Evolutionary conservation across 192 early-diverging fungal genomes (phyloP), one percentile per base, ranked within the genome.

Genomic region (Dissophora globulifera): DNA sequence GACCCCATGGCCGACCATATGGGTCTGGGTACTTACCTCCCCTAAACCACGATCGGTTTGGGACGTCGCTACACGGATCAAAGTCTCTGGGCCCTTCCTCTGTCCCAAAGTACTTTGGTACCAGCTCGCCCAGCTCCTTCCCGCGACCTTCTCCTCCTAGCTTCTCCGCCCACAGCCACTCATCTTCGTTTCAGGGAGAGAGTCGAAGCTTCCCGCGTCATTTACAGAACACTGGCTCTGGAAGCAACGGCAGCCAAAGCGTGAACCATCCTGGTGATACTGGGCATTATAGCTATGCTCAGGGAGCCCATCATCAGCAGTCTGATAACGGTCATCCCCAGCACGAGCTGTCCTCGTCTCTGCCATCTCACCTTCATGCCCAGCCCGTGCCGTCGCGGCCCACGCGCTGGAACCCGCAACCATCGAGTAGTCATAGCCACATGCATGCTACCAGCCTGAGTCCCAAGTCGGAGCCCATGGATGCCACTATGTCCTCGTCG

Each of bases 101-200:
- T 9, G 40, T 47, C 16, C 55, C 72, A 23, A 76, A 67, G 58
- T 76, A 67, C 52, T 76, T 76, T 67, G 72, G 72, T 17, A 76
- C 72, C 13, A 76, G 72, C 40, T 74, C 70, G 15, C 70, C 70
- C 22, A 76, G 72, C 45, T 58, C 72, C n/a, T 76, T 67, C 58
- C 63, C 61, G n/a, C 62, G 58, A 8, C 51, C 57, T 4, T 55
- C 63, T 10, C 38, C 69, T 10, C 63, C 72, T 0, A 41, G 7
- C 29, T 53, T 62, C 30, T 27, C 41, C 7, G 33, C 16, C 31
- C 26, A 25, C 20, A 47, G 55, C 19, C 56, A 57, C 15, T 41
- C 69, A 1, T 46, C 53, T 2, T 58, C 61, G 1, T 64, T 58
- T 48, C 38, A 50, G n/a, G 69, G 60, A 29, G 69, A 74, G 42